Evolutionary conservation across 768 basidiomycete species (phyloP), one percentile per base, ranked within the genome.

Genomic region (Infundibulicybe gibba): DNA sequence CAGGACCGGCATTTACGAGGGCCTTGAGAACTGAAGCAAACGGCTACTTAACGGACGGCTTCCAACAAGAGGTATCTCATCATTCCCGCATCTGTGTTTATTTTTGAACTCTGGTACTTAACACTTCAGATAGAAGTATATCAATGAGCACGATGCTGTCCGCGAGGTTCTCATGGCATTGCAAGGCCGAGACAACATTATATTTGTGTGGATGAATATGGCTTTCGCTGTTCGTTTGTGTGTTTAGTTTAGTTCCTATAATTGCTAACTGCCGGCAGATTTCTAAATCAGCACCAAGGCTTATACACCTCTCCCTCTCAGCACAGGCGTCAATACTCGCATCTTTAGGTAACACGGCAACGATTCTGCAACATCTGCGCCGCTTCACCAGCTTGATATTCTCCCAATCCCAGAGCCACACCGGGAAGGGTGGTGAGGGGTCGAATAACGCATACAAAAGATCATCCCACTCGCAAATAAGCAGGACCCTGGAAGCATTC

Each of bases 401-500:
- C 42, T 59, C 70, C 11, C 62, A 65, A 52, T 59, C 59, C 19
- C 53, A 61, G 33, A 53, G 57, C 32, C 47, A 43, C 40, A 44
- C 53, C 39, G 43, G 50, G 32, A 45, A 41, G 40, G 48, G 16
- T 44, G 49, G 13, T 43, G 31, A 31, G 49, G 43, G 45, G 50
- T 32, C 41, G 41, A 40, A 40, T 32, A 45, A 50, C 46, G 30
- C 12, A 33, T 35, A 31, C 48, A 43, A 44, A 49, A 20, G 58
- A 49, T 55, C 54, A 20, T 34, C 34, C 32, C 41, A 55, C 38
- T 40, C 55, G 33, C 55, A 51, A 40, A 61, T 66, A 9, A 80
- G 81, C 9, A 76, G 75, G 30, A 90, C 87, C 0, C 64, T 88
- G n/a, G 87, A 92, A 60, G 90, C 90, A 0, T 90, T 90, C 58